Percentiles rank a stretch among this genome's conserved stretches.
phyloP scores from a whole-genome alignment of 2,329 filamentous ascomycete genomes.

The Apiospora aurea region DNA sequence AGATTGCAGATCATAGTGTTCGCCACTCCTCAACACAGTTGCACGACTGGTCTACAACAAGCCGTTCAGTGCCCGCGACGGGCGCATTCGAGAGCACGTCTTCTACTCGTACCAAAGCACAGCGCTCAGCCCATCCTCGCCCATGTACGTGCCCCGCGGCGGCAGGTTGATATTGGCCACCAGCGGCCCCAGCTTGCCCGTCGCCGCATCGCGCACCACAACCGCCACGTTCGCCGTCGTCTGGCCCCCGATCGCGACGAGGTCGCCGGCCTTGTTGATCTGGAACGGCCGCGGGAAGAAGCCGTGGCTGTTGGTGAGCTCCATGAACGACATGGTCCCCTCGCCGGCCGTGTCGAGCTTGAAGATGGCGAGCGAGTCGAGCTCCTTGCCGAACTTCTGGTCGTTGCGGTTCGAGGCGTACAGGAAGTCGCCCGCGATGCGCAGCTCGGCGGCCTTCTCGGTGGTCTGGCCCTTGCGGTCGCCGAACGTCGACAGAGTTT shows the following conservation, averaged over 20 bases:
- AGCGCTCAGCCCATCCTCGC: constrained; percentile 29
- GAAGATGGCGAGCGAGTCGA: constrained; percentile 26
- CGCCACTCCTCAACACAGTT: no score
- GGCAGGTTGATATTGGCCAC: constrained; percentile 27
- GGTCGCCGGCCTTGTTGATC: constrained; percentile 26
- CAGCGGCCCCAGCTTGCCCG: constrained; percentile 24
- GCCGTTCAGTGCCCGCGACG: no score
- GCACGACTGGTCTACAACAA: no score
- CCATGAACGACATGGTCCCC: constrained; percentile 22
- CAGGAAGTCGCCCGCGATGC: constrained; percentile 49
- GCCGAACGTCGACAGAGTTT: constrained; percentile 55
- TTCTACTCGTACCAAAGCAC: constrained; percentile 30
- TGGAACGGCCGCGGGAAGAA: constrained; percentile 26
- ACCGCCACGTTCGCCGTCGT: constrained; percentile 27
- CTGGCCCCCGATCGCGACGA: constrained; percentile 28
- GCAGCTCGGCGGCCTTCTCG: constrained; percentile 63
- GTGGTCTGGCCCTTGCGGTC: constrained; percentile 48
- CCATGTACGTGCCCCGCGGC: constrained; percentile 26
- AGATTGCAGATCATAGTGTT: no score
- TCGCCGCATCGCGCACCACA: constrained; percentile 24
- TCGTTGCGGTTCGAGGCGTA: constrained; percentile 28
- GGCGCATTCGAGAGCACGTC: neutral
- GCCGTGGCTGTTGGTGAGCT: constrained; percentile 23
- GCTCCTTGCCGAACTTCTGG: constrained; percentile 26
- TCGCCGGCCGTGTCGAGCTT: neutral